These are phyloP conservation scores for Salix koriyanagi DNA, from an alignment of 345 rosid genomes.

Conservation along the genomic window DNA sequence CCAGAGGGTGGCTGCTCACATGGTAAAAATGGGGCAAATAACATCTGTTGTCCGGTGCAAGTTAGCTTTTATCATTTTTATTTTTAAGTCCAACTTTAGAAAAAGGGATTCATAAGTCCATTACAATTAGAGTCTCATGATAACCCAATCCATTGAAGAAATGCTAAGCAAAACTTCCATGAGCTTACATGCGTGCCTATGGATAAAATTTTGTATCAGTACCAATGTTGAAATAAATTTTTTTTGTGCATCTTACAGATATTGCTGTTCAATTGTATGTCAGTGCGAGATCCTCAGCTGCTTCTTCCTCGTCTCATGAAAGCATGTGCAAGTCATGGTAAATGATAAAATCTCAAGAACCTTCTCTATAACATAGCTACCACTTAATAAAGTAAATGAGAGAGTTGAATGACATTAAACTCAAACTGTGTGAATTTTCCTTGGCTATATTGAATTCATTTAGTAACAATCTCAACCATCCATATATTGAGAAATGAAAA, in stretches of 20 bases:
- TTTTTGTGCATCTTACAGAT: slow-evolving; percentile 41
- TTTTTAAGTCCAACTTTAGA: not conserved
- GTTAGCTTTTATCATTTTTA: not conserved
- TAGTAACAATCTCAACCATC: not conserved
- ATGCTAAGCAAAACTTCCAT: not conserved
- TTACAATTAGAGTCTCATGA: not conserved
- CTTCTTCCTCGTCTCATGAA: slow-evolving; percentile 59
- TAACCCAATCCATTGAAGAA: not conserved
- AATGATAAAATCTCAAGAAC: slow-evolving; percentile 1
- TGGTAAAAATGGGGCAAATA: not conserved
- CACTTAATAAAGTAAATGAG: not conserved
- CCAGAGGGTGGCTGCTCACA: not conserved
- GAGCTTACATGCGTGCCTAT: not conserved
- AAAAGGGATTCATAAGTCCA: not conserved
- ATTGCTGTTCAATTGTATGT: slow-evolving; percentile 89
- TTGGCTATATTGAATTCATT: not conserved
- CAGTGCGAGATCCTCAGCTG: slow-evolving; percentile 77
- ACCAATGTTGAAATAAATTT: slow-evolving; percentile 10
- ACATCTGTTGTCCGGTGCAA: not conserved
- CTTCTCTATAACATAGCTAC: not conserved
- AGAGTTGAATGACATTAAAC: slow-evolving; percentile 1
- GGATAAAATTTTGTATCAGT: not conserved
- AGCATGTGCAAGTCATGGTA: slow-evolving; percentile 55
- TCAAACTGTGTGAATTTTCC: not conserved
- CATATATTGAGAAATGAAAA: not conserved